Evolutionary conservation across 1,284 basidiomycete species (phyloP).

Genomic region (Xerocomus cyaneibrunnescens): DNA sequence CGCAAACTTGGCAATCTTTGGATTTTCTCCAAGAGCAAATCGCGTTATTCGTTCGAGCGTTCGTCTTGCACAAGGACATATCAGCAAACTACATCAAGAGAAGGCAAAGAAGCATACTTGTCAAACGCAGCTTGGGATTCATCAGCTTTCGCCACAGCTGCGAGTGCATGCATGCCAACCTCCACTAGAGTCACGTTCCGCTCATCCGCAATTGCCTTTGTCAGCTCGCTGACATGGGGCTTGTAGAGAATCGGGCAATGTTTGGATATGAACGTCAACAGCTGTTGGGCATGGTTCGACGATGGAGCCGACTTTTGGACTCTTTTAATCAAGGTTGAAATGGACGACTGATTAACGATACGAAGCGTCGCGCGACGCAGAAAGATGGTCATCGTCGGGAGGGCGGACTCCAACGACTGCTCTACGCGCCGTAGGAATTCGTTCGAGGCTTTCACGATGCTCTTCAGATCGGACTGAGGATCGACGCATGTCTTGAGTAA

Average conservation of each 20-base stretch:
- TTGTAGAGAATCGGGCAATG: conserved; percentile 74
- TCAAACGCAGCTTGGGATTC: conserved; percentile 58
- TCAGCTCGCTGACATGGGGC: conserved; percentile 72
- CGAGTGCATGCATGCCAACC: conserved; percentile 73
- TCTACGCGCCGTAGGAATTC: conserved; percentile 80
- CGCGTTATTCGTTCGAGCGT: conserved; percentile 66
- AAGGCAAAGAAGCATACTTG: conserved; percentile 48
- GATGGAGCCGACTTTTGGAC: conserved; percentile 50
- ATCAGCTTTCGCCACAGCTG: conserved; percentile 64
- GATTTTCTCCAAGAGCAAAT: conserved; percentile 61
- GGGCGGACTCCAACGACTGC: conserved; percentile 59
- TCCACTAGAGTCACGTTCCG: conserved; percentile 62
- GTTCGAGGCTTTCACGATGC: conserved; percentile 74
- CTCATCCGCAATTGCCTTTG: conserved; percentile 67
- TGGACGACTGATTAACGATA: conserved; percentile 81
- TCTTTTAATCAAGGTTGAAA: conserved; percentile 76
- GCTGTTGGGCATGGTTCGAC: conserved; percentile 46
- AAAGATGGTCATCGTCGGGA: conserved; percentile 72
- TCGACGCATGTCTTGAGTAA: conserved; percentile 82
- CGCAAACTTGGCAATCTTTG: conserved; percentile 84
- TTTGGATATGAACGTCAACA: conserved; percentile 73
- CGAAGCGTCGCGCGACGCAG: conserved; percentile 72
- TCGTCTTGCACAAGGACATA: conserved; percentile 42
- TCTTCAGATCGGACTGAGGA: conserved; percentile 79
- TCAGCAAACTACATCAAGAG: neutral